Percentiles rank a stretch among this genome's conserved stretches.
Evolutionary conservation across 495 filamentous ascomycete genomes (phyloP).

Genomic region (Daldinia bambusicola): DNA sequence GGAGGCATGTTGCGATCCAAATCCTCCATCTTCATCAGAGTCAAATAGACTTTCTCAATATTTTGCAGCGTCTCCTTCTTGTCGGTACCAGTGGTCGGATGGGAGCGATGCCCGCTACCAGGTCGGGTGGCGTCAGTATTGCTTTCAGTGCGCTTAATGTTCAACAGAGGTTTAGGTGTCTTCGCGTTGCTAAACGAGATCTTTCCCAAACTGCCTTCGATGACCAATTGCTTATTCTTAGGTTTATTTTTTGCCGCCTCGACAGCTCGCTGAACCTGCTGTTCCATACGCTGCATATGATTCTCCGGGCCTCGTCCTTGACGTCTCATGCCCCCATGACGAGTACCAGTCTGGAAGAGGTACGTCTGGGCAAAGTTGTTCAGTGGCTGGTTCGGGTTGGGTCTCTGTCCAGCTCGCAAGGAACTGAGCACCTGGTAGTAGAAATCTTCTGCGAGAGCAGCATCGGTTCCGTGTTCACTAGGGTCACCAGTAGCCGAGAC

Average conservation of each 20-base stretch:
- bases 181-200: constrained; percentile 99
- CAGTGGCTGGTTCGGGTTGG: constrained; percentile 88
- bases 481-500: constrained; percentile 90
- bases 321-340: constrained; percentile 74
- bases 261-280: constrained; percentile 96
- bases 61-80: constrained; percentile 83
- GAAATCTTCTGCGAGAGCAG: constrained; percentile 88
- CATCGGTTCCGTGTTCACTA: constrained; percentile 80
- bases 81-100: constrained; percentile 66
- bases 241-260: constrained; percentile 96
- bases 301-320: constrained; percentile 86
- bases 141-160: constrained; percentile 89
- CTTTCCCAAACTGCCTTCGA: constrained; percentile 97
- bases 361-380: constrained; percentile 99
- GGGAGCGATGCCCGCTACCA: constrained; percentile 60
- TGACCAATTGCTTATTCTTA: constrained; percentile 97
- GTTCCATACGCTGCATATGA: constrained; percentile 98
- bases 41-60: constrained; percentile 86
- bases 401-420: constrained; percentile 85
- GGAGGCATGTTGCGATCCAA: constrained; percentile 90
- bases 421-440: constrained; percentile 98
- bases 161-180: constrained; percentile 91
- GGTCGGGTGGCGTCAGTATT: constrained; percentile 61
- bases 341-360: constrained; percentile 87
- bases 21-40: constrained; percentile 92